A percentile compares a stretch with the other conserved stretches of the same genome.
Conservation (phyloP, 129 eudicot genomes). For the Flaveria brownii region DNA sequence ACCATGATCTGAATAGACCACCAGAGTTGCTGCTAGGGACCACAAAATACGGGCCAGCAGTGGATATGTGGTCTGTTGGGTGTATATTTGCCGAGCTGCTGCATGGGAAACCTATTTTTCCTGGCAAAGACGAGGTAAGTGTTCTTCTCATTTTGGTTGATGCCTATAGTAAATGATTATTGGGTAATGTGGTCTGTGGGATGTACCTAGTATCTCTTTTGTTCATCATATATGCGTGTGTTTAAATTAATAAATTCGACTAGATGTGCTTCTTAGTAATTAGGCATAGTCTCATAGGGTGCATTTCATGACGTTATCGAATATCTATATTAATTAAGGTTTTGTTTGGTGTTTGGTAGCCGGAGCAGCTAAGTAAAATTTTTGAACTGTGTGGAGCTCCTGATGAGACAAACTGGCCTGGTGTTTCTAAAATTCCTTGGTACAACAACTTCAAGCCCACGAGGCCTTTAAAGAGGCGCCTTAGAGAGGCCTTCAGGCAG, state of each 20-base stretch:
- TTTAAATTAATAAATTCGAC: no score
- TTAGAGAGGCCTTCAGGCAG: slow-evolving; percentile 82
- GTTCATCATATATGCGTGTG: no score
- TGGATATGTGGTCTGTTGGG: slow-evolving; percentile 99
- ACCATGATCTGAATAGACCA: slow-evolving; percentile 61
- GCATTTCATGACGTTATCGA: no score
- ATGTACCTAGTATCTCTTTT: no score
- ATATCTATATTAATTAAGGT: background rate
- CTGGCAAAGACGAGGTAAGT: slow-evolving; percentile 82
- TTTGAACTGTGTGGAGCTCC: slow-evolving; percentile 95
- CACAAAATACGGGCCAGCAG: slow-evolving; percentile 95
- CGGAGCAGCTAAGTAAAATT: slow-evolving; percentile 87
- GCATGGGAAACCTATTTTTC: slow-evolving; percentile 82
- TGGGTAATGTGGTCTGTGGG: background rate
- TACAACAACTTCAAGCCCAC: slow-evolving; percentile 89
- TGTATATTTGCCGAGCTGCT: slow-evolving; percentile 93
- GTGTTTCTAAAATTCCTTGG: slow-evolving; percentile 89
- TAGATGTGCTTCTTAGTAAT: no score
- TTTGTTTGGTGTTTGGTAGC: slow-evolving; percentile 43
- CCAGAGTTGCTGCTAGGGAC: slow-evolving; percentile 99
- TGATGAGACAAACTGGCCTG: slow-evolving; percentile 92
- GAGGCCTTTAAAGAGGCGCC: slow-evolving; percentile 75
- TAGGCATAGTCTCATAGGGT: no score
- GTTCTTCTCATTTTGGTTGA: background rate
- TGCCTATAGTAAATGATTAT: background rate